phyloP scores from a whole-genome alignment of 192 early-diverging fungal genomes.

The Coemansia sp. region DNA sequence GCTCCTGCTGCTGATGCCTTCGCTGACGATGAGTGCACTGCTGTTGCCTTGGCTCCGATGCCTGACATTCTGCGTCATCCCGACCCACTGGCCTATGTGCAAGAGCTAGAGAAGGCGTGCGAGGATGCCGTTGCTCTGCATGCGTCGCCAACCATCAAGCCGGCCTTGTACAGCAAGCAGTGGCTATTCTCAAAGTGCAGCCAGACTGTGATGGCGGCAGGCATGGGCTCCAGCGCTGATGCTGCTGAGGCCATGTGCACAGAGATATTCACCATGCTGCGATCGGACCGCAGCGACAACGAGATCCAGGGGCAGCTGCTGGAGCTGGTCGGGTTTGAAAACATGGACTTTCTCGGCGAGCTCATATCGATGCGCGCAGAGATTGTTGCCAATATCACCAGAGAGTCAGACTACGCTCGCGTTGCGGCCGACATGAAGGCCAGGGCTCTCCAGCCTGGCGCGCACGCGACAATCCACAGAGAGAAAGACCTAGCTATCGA shows the following conservation, averaged over 20 bases:
- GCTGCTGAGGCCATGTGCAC: constrained; percentile 36
- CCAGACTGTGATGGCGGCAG: constrained; percentile 11
- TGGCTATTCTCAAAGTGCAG: constrained; percentile 42
- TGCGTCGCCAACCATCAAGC: background rate
- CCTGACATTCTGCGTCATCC: constrained; percentile 35
- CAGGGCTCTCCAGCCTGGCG: constrained; percentile 20
- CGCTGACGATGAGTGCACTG: background rate
- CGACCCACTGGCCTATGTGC: constrained; percentile 27
- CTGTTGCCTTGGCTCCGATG: constrained; percentile 19
- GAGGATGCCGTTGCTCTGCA: background rate
- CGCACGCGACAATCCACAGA: constrained; percentile 28
- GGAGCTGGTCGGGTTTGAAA: constrained; percentile 53
- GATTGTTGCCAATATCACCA: constrained; percentile 32
- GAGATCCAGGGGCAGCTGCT: constrained; percentile 49
- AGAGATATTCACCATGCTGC: constrained; percentile 27
- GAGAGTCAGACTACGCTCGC: constrained; percentile 32
- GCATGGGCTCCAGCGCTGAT: constrained; percentile 4
- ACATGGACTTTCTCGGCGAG: constrained; percentile 45
- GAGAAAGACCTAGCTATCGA: constrained; percentile 37
- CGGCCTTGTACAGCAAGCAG: constrained; percentile 1
- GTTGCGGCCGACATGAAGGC: constrained; percentile 12
- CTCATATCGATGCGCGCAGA: constrained; percentile 32
- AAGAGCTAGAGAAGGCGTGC: constrained; percentile 17
- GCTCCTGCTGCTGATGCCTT: background rate
- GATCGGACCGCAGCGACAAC: constrained; percentile 36